Evolutionary conservation across 306 rosid genomes (phyloP).

Genomic region (Medicago ruthenica): DNA sequence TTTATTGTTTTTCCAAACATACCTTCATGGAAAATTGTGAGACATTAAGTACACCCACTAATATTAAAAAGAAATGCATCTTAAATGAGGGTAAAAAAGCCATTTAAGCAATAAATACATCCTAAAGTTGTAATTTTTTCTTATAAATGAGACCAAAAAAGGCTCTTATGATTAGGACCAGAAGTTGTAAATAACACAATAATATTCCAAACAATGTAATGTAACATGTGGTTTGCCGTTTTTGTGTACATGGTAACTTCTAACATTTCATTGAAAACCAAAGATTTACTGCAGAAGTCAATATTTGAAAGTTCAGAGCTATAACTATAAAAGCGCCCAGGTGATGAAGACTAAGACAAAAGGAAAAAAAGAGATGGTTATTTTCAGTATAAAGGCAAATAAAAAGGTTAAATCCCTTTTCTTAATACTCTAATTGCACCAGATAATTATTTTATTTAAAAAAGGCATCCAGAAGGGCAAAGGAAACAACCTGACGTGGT

Average conservation of each 20-base stretch:
- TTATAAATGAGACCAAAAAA: not conserved
- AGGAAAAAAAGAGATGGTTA: constrained; percentile 1
- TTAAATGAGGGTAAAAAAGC: not conserved
- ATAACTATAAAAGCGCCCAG: constrained; percentile 13
- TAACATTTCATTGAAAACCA: constrained; percentile 19
- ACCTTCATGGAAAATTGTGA: not conserved
- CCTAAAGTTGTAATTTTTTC: not conserved
- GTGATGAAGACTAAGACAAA: constrained; percentile 8
- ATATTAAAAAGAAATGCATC: not conserved
- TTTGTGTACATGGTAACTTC: not conserved
- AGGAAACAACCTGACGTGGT: constrained; percentile 68
- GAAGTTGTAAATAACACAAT: not conserved
- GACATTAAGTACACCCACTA: not conserved
- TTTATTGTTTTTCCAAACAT: not conserved
- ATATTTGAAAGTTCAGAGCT: constrained; percentile 26
- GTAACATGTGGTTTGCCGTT: constrained; percentile 4
- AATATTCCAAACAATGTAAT: constrained; percentile 28
- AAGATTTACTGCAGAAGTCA: constrained; percentile 5
- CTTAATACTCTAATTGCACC: not conserved
- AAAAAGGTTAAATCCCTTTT: constrained; percentile 15
- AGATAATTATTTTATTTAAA: constrained; percentile 18
- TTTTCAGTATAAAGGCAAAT: constrained; percentile 26
- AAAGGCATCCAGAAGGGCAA: constrained; percentile 25
- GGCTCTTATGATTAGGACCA: not conserved
- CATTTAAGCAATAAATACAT: not conserved